Percentiles rank a stretch among this genome's conserved stretches.
These are phyloP conservation scores for Clathrus columnatus DNA, from an alignment of 768 basidiomycete genomes.

Conservation along the genomic window DNA sequence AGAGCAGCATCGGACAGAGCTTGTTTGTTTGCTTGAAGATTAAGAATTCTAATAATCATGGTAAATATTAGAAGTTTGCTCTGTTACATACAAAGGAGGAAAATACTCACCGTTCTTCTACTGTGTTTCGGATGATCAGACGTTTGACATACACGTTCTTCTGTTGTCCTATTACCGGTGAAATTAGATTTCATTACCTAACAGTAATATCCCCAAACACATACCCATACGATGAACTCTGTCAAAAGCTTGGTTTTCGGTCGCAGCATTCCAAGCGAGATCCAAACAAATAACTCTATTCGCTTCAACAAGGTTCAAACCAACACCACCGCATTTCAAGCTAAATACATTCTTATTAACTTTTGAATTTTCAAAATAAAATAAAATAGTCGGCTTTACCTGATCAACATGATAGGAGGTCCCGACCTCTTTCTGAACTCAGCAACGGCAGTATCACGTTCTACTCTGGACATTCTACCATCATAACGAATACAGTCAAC, in stretches of 20 bases:
- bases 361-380: background rate
- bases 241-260: conserved; percentile 55
- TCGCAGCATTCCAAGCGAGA: conserved; percentile 65
- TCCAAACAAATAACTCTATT: conserved; percentile 69
- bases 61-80: background rate
- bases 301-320: conserved; percentile 56
- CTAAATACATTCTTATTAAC: conserved; percentile 17
- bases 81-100: background rate
- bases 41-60: conserved; percentile 42
- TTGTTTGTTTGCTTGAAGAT: conserved; percentile 60
- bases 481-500: conserved; percentile 55
- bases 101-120: conserved; percentile 55
- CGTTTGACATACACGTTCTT: conserved; percentile 63
- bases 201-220: background rate
- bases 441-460: conserved; percentile 41
- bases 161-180: conserved; percentile 35
- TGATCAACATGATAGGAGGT: conserved; percentile 58
- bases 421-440: conserved; percentile 48
- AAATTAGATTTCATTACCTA: conserved; percentile 11
- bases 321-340: conserved; percentile 63
- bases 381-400: conserved; percentile 27
- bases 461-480: conserved; percentile 52
- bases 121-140: conserved; percentile 55
- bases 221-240: conserved; percentile 53
- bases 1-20: conserved; percentile 61